Percentiles rank a stretch among this genome's conserved stretches.
Conservation (phyloP, 1,139 yeast species). For the Kodamaea fungicola region DNA sequence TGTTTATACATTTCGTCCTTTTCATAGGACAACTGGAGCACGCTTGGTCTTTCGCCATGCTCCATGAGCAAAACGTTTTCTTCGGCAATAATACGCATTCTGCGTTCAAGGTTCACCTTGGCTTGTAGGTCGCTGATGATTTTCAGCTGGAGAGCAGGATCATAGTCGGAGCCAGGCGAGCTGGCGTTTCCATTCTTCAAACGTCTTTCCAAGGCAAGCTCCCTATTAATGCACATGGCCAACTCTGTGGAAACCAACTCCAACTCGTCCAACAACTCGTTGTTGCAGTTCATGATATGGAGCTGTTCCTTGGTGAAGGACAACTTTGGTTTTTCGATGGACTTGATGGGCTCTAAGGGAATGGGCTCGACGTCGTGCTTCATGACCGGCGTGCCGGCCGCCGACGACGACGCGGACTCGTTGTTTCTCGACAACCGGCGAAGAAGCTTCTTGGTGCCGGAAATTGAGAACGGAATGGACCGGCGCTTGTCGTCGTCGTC, state of each 20-base stretch:
- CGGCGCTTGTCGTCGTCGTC: conserved; percentile 16
- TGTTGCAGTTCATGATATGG: conserved; percentile 58
- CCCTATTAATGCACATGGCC: conserved; percentile 68
- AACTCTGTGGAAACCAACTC: conserved; percentile 68
- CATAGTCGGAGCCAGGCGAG: conserved; percentile 2
- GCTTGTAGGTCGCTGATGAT: conserved; percentile 45
- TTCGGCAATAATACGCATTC: conserved; percentile 64
- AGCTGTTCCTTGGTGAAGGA: conserved; percentile 56
- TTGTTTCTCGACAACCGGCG: conserved; percentile 28
- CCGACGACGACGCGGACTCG: conserved; percentile 2
- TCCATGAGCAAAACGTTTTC: conserved; percentile 60
- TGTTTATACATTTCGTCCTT: conserved; percentile 51
- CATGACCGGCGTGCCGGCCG: neutral
- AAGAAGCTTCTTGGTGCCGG: conserved; percentile 29
- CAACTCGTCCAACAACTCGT: conserved; percentile 56
- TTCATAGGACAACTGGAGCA: conserved; percentile 54
- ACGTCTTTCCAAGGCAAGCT: conserved; percentile 52
- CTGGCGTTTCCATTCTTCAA: conserved; percentile 18
- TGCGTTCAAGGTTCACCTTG: conserved; percentile 59
- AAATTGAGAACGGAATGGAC: conserved; percentile 24
- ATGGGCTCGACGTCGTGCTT: neutral
- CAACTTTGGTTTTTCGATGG: conserved; percentile 8
- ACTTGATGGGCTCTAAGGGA: neutral
- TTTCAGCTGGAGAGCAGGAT: conserved; percentile 33
- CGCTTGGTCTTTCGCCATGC: conserved; percentile 51